These are phyloP conservation scores for Paratinospora sagittata DNA, from an alignment of 164 flowering plant genomes.

Conservation along the genomic window DNA sequence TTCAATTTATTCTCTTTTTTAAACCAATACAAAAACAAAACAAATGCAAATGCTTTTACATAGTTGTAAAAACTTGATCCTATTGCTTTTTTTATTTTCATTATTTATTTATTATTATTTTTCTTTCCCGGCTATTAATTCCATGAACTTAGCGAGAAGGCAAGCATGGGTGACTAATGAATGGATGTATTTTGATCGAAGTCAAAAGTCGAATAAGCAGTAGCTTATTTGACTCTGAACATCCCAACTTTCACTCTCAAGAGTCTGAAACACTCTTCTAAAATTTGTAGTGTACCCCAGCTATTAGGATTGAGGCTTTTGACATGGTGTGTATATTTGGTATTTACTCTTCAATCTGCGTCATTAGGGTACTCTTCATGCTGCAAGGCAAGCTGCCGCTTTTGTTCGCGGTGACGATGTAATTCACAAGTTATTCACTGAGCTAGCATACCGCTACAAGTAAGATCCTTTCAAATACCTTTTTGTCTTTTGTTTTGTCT, in stretches of 20 bases:
- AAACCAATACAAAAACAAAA: neutral
- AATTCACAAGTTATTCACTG: conserved; percentile 88
- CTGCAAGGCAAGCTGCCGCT: conserved; percentile 84
- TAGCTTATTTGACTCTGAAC: too few species aligned
- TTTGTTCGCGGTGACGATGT: conserved; percentile 97
- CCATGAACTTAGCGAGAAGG: neutral
- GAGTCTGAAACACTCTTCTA: too few species aligned
- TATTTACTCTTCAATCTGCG: neutral
- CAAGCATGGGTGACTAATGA: too few species aligned
- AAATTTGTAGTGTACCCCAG: too few species aligned
- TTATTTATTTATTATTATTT: too few species aligned
- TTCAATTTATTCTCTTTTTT: too few species aligned
- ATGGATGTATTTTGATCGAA: too few species aligned
- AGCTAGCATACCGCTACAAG: conserved; percentile 90
- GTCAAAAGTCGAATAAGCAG: too few species aligned
- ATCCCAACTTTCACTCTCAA: too few species aligned
- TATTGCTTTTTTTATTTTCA: neutral
- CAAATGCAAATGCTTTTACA: neutral
- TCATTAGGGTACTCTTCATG: conserved; percentile 70
- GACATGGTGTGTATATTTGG: neutral
- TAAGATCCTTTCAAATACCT: conserved; percentile 19
- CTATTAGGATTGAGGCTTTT: too few species aligned
- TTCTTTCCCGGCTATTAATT: neutral
- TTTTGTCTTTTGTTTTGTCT: conserved; percentile 1
- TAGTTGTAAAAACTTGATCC: neutral